Evolutionary conservation across 768 basidiomycete species (phyloP), one percentile per base, ranked within the genome.

Genomic region (Polyporus arcularius): DNA sequence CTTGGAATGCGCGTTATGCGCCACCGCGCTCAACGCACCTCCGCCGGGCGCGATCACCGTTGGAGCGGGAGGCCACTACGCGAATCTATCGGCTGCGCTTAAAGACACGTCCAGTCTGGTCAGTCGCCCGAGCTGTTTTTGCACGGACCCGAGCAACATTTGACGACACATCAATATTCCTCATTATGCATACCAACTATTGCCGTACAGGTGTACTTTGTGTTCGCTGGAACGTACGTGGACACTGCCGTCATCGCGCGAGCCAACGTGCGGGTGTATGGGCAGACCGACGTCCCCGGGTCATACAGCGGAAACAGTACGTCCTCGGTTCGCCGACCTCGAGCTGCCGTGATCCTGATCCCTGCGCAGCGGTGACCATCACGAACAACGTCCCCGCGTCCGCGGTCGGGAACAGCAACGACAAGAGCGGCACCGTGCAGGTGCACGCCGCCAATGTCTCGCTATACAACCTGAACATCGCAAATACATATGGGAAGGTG

Each of bases 351-450:
- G 18, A n/a, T 48, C 18, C 26, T 10, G 30, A 41, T 35, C 35
- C 35, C 6, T 11, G 7, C 35, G 35, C 38, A 68, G 67, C 65
- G 43, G 67, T 68, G 38, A 65, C 65, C 18, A 66, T 68, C 40
- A 66, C 67, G 47, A 61, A 66, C 51, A 60, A 61, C 56, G 41
- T 66, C 8, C 63, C 68, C 12, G 71, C 72, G 3, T 62, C 67
- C 26, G 32, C 41, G n/a, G 66, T 67, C 21, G 65, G 62, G 35
- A 35, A 35, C 26, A 65, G 63, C 16, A 67, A 70, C 57, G 68
- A 70, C 51, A 54, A 58, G n/a, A 70, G 66, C 46, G 68, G 68
- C 28, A 68, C 68, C n/a, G 60, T 70, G 16, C 60, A 60, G 47
- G 63, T 70, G 14, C 65, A 66, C 50, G 65, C 63, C 12, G 42